phyloP scores from a whole-genome alignment of 257 asterid species.

The Dorcoceras hygrometricum region DNA sequence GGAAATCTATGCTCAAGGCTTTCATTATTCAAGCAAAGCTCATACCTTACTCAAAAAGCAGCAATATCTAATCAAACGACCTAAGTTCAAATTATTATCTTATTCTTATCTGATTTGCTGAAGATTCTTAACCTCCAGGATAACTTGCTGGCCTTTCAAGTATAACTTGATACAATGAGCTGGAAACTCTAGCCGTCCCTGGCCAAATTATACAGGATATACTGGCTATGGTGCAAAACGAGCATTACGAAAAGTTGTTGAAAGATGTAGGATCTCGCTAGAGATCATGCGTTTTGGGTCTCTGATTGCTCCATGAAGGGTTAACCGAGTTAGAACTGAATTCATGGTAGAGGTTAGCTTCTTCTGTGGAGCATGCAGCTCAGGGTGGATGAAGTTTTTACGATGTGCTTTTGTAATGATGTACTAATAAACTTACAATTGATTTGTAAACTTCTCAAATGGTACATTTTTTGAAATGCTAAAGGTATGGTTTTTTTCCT shows the following conservation, averaged over 20 bases:
- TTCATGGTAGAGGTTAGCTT: slow-evolving; percentile 1
- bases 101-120: not conserved
- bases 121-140: slow-evolving; percentile 21
- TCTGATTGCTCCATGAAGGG: slow-evolving; percentile 11
- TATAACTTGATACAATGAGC: slow-evolving; percentile 14
- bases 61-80: no score
- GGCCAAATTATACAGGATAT: not conserved
- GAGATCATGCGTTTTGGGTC: slow-evolving; percentile 10
- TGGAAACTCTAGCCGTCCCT: not conserved
- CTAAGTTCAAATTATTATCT: not conserved
- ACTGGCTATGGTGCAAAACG: not conserved
- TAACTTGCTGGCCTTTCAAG: slow-evolving; percentile 16
- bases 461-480: no score
- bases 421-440: no score
- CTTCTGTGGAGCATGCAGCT: slow-evolving; percentile 14
- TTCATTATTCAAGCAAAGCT: no score
- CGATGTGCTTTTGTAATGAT: no score
- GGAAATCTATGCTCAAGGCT: no score
- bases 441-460: no score
- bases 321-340: slow-evolving; percentile 5
- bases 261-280: slow-evolving; percentile 3
- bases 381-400: not conserved
- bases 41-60: no score
- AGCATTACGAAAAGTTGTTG: not conserved
- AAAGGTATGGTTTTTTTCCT: no score